Evolutionary conservation across 306 rosid genomes (phyloP), one percentile per base, ranked within the genome.

Genomic region (Cyclanthera cordifolia): DNA sequence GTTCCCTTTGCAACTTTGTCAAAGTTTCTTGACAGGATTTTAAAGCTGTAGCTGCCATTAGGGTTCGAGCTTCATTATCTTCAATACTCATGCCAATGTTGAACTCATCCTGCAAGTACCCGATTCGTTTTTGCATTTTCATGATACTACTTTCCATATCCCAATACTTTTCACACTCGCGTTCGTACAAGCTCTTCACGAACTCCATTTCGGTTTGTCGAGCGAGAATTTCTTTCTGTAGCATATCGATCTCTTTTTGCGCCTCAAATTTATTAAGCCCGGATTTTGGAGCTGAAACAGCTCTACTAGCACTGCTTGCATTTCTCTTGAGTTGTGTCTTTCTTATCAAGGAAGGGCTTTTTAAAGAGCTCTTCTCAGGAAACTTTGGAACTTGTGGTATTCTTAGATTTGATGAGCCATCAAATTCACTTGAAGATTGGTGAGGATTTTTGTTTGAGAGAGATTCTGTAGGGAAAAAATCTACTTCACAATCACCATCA

Each of bases 191-290:
- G 77, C 90, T 80, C 82, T 87, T 85, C 4, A 86, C 96, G 71
- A 94, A 94, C 78, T 94, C 99, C 82, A 87, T 86, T 77, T 90
- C 97, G 0, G 99, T 94, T 54, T 94, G 96, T 3, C 85, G 45
- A 0, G 81, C 83, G 80, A 90, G 74, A 39, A 85, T 90, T 25
- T 85, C 97, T 76, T 94, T 94, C 46, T 86, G 97, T 67, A 88
- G 84, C 71, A 60, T 83, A 73, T 88, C 90, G 4, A 94, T 75
- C 77, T 88, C 90, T 30, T 75, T 57, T 16, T 83, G 17, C 6
- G 96, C 97, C 76, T 80, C 95, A 24, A 27, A 79, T 81, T 79
- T 86, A 37, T 71, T 86, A 60, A 86, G 75, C 27, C 96, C 99
- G 8, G 90, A 92, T 72, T 70, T 60, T 50, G 67, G 60, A 66